phyloP scores from a whole-genome alignment of 2,329 filamentous ascomycete genomes.

The Penicillium carneum region DNA sequence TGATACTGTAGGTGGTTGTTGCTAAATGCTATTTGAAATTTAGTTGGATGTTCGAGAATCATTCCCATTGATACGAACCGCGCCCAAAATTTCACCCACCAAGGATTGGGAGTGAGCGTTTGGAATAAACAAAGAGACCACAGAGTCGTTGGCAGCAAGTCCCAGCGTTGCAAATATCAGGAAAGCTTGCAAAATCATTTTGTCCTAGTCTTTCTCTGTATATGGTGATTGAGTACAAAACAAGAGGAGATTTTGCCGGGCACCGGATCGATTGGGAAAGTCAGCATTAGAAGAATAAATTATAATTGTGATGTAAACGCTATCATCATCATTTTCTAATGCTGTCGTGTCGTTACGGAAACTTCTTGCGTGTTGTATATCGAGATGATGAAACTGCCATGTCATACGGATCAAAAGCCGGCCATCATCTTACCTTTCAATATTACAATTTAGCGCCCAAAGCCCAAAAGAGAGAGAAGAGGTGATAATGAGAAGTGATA shows the following conservation, averaged over 20 bases:
- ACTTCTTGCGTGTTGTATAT: not conserved
- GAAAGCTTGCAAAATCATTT: constrained; percentile 28
- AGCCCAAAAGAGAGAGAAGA: not conserved
- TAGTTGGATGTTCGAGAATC: not conserved
- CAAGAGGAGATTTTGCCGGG: not conserved
- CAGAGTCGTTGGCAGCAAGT: constrained; percentile 30
- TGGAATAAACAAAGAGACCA: constrained; percentile 39
- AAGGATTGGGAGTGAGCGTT: constrained; percentile 35
- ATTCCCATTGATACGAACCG: constrained; percentile 25
- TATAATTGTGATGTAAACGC: not conserved
- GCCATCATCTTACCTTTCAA: no score
- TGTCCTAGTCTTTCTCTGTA: not conserved
- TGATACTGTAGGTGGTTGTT: constrained; percentile 39
- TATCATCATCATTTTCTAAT: not conserved
- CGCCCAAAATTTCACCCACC: constrained; percentile 37
- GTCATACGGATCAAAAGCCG: constrained; percentile 9
- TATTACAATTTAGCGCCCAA: not conserved
- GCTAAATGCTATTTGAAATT: constrained; percentile 29
- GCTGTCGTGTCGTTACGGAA: not conserved
- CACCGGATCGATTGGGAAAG: not conserved
- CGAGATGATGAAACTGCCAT: constrained; percentile 3
- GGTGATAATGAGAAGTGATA: not conserved
- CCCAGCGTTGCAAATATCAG: constrained; percentile 29
- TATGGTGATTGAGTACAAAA: not conserved
- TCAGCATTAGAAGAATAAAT: not conserved